Base-by-base conservation (phyloP, 768 basidiomycete species). In the Pleurotus tuber-regium region DNA sequence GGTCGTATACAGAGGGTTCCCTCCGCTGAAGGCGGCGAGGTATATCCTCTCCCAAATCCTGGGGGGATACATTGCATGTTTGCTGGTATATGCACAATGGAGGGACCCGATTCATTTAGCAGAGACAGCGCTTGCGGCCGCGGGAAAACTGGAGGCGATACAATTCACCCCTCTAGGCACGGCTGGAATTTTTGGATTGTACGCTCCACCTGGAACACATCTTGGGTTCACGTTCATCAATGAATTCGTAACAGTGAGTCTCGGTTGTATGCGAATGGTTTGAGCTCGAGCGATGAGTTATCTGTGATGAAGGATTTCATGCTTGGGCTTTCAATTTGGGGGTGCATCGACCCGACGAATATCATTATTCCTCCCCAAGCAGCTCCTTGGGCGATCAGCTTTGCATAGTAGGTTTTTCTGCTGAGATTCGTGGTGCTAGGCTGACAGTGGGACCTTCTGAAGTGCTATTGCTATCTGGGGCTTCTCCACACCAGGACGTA, bases 31-130 rank as follows among this genome's bases (percentile, higher is more conserved):
- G 51, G 83, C 77, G 3, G 21, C 7, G 40, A 86, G 84, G 65
- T 88, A 86, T 59, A 83, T 87, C 53, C 35, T 77, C 10, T 78
- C 84, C 0, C 87, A 90, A 60, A 73, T 86, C 54, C 55, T 86
- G 3, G 88, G 86, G 4, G 81, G 75, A 10, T 86, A 82, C 56
- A 63, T 87, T 54, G 87, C 83, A 0, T 79, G 77, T 50, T 66
- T 85, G 31, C 53, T 83, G 40, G 62, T 84, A 43, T 88, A 88
- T 60, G 70, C 72, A 4, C 83, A 87, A 57, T 89, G 83, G 70
- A 77, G 77, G 54, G 68, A 76, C 39, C 51, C 75, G 42, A 70
- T 89, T 30, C 57, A 64, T 42, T 49, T 55, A 9, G 62, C 68
- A 14, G 78, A 79, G 54, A 56, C 33, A 12, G 56, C 56, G 3